A percentile compares a stretch with the other conserved stretches of the same genome.
Evolutionary conservation across 169 alveolate genomes (phyloP).

Genomic region (Cyclospora cayetanensis): DNA sequence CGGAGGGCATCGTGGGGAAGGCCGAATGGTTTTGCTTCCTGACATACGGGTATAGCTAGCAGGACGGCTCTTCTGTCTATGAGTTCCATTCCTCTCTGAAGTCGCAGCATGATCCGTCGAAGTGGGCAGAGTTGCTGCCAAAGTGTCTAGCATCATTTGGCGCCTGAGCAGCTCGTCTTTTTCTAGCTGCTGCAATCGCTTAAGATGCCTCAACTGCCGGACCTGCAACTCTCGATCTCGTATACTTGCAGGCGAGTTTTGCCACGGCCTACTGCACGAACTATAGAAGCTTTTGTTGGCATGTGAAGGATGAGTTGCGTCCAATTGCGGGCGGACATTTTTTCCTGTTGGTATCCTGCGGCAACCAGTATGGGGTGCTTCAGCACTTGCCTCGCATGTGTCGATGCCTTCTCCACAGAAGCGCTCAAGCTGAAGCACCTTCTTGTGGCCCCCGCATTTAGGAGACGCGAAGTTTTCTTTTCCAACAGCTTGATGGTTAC

Average conservation of each 20-base stretch:
- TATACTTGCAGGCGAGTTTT: conserved; percentile 16
- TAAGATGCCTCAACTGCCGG: conserved; percentile 5
- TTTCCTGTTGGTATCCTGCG: neutral
- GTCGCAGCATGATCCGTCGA: neutral
- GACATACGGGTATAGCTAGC: neutral
- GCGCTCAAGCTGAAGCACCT: neutral
- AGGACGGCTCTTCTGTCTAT: neutral
- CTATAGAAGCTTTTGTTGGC: neutral
- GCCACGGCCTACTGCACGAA: conserved; percentile 60
- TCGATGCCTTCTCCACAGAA: neutral
- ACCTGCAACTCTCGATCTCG: conserved; percentile 23
- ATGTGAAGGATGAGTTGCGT: neutral
- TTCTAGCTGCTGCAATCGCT: conserved; percentile 31
- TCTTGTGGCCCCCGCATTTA: neutral
- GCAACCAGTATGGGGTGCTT: neutral
- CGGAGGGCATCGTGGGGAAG: neutral
- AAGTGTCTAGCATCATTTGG: conserved; percentile 16
- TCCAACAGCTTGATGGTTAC: neutral
- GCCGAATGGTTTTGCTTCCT: neutral
- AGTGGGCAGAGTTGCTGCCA: conserved; percentile 46
- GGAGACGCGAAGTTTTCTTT: neutral
- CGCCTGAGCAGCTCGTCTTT: conserved; percentile 30
- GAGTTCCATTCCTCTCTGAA: neutral
- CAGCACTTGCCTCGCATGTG: neutral
- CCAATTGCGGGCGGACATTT: neutral